These are phyloP conservation scores for Grosmannia clavigera DNA, from an alignment of 2,329 filamentous ascomycete genomes.

Conservation along the genomic window DNA sequence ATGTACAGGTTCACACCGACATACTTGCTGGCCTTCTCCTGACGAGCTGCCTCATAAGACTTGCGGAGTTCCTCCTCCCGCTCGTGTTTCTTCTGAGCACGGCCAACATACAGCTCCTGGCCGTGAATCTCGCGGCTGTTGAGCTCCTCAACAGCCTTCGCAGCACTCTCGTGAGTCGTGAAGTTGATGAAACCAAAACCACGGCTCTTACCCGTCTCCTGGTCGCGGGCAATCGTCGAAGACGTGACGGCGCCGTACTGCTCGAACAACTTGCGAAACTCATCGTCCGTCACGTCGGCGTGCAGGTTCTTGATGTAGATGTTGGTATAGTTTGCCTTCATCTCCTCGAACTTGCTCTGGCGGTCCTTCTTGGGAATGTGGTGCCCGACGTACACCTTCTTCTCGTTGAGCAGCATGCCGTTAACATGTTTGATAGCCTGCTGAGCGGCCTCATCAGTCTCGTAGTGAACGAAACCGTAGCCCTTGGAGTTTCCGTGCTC, in stretches of 20 bases:
- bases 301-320: conserved; percentile 99
- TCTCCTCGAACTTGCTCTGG: conserved; percentile 99
- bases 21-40: conserved; percentile 99
- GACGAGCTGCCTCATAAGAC: conserved; percentile 93
- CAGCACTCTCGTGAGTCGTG: conserved; percentile 77
- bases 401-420: conserved; percentile 99
- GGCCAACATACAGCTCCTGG: conserved; percentile 94
- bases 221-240: conserved; percentile 79
- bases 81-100: conserved; percentile 98
- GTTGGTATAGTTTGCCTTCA: conserved; percentile 99
- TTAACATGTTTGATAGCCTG: conserved; percentile 99
- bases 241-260: conserved; percentile 90
- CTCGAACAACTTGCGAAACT: conserved; percentile 90
- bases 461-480: conserved; percentile 98
- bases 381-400: conserved; percentile 99
- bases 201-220: conserved; percentile 76
- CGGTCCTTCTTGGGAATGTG: conserved; percentile 99
- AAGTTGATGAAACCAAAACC: conserved; percentile 97
- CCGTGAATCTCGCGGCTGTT: conserved; percentile 87
- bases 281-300: conserved; percentile 72
- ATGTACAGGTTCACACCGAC: conserved; percentile 99
- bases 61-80: conserved; percentile 98
- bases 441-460: conserved; percentile 92
- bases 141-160: conserved; percentile 78
- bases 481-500: conserved; percentile 95